phyloP scores from a whole-genome alignment of 1,284 basidiomycete genomes.

The Marasmius oreades region DNA sequence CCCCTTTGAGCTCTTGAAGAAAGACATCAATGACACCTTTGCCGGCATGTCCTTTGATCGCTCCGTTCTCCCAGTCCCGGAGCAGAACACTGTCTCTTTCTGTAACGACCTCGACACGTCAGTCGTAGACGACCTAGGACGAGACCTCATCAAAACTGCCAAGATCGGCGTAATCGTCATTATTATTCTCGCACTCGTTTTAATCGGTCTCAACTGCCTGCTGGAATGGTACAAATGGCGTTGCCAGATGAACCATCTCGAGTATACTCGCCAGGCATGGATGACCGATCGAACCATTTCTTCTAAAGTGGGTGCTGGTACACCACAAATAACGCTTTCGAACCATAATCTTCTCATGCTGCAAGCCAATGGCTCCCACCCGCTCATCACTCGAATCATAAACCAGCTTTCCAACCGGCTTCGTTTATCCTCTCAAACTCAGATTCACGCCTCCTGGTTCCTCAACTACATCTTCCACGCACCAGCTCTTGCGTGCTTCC shows the following conservation, averaged over 20 bases:
- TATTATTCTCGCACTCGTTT: constrained; percentile 55
- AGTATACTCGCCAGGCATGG: constrained; percentile 73
- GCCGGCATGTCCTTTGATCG: constrained; percentile 65
- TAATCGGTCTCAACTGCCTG: constrained; percentile 62
- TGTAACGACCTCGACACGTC: constrained; percentile 78
- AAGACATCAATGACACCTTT: constrained; percentile 86
- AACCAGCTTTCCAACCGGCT: constrained; percentile 49
- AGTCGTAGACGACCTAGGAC: constrained; percentile 79
- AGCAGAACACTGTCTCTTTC: constrained; percentile 60
- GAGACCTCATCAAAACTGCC: constrained; percentile 70
- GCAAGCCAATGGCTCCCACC: constrained; percentile 62
- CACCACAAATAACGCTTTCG: constrained; percentile 56
- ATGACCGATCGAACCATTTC: constrained; percentile 60
- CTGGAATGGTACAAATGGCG: constrained; percentile 83
- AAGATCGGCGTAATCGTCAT: constrained; percentile 77
- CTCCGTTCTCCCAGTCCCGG: constrained; percentile 71
- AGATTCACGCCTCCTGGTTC: constrained; percentile 75
- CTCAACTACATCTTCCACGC: constrained; percentile 88
- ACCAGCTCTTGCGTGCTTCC: constrained; percentile 83
- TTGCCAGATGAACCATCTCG: constrained; percentile 59
- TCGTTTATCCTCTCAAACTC: constrained; percentile 53
- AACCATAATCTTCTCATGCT: constrained; percentile 78
- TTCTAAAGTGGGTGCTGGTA: constrained; percentile 31
- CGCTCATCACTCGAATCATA: constrained; percentile 63
- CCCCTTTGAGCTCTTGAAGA: constrained; percentile 83